Evolutionary conservation across 768 basidiomycete genomes (phyloP).

Genomic region (Lenzites betulinus): DNA sequence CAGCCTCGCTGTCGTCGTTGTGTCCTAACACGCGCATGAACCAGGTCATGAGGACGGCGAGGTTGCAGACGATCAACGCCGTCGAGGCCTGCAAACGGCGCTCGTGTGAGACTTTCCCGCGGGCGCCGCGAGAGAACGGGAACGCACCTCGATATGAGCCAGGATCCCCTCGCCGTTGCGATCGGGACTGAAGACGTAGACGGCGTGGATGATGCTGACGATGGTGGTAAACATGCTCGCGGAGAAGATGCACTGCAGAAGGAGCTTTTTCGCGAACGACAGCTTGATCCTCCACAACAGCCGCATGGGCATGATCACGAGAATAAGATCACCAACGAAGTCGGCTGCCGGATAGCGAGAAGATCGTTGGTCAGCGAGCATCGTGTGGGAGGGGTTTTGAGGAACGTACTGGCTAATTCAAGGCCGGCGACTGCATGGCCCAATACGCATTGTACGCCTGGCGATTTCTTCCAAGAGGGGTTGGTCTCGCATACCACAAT

Average conservation of each 20-base stretch:
- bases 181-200: slow-evolving; percentile 18
- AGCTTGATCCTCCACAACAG: slow-evolving; percentile 18
- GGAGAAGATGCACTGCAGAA: slow-evolving; percentile 22
- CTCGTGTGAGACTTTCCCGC: not conserved
- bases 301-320: slow-evolving; percentile 15
- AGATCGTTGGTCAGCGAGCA: too few relatives aligned
- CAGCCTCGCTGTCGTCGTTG: slow-evolving; percentile 14
- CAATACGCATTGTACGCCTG: slow-evolving; percentile 21
- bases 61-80: slow-evolving; percentile 20
- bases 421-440: slow-evolving; percentile 18
- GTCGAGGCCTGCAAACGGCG: slow-evolving; percentile 8
- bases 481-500: slow-evolving; percentile 17
- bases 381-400: not conserved
- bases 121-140: too few relatives aligned
- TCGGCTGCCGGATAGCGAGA: slow-evolving; percentile 9
- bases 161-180: slow-evolving; percentile 17
- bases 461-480: slow-evolving; percentile 12
- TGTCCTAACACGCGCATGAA: slow-evolving; percentile 14
- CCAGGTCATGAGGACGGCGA: slow-evolving; percentile 24
- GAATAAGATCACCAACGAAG: slow-evolving; percentile 19
- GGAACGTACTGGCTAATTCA: slow-evolving; percentile 18
- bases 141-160: slow-evolving; percentile 20
- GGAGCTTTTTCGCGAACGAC: not conserved
- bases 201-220: slow-evolving; percentile 20
- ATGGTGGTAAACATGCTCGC: slow-evolving; percentile 22